Percentiles rank a stretch among this genome's conserved stretches.
Conservation (phyloP, 345 rosid genomes). For the Citrus unshiu region DNA sequence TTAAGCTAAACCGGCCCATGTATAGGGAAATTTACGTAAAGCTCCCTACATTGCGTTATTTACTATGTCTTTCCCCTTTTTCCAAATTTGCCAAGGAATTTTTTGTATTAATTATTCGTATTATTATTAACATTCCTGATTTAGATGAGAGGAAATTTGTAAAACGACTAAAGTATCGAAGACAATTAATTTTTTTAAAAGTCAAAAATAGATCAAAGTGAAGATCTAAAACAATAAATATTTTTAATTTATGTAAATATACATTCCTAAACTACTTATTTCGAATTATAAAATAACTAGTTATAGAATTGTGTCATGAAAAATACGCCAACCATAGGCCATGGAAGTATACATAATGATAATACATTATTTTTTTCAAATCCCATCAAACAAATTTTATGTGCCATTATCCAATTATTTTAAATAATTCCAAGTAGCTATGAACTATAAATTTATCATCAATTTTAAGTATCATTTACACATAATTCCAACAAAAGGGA, state of each 20-base stretch:
- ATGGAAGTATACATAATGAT: no score
- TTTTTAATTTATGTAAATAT: no score
- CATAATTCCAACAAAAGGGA: not conserved
- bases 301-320: not conserved
- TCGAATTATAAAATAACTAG: no score
- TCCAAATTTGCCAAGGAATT: not conserved
- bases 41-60: not conserved
- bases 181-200: no score
- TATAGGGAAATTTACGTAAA: not conserved
- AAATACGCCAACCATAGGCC: not conserved
- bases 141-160: no score
- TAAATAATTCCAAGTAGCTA: no score
- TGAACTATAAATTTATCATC: not conserved
- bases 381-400: not conserved
- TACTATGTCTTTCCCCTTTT: not conserved
- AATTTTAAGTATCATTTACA: not conserved
- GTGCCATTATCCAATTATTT: not conserved
- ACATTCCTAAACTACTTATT: not conserved
- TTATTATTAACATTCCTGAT: no score
- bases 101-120: not conserved
- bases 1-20: constrained; percentile 21
- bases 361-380: no score
- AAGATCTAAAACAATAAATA: no score
- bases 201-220: no score
- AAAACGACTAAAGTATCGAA: no score